phyloP scores from a whole-genome alignment of 148 eudicot species.

The Rhododendron molle region DNA sequence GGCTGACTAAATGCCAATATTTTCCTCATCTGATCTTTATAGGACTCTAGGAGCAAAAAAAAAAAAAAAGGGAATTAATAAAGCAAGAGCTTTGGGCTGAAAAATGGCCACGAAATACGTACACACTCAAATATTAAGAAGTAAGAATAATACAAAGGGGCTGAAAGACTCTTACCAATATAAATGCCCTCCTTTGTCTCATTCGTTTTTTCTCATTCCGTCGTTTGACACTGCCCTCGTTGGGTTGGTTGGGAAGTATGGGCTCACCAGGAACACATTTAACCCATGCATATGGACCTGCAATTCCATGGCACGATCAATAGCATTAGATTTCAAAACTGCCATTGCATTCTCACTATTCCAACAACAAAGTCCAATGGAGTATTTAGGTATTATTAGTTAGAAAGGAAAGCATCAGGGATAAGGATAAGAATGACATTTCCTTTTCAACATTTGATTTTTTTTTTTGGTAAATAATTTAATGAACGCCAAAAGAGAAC shows the following conservation, averaged over 20 bases:
- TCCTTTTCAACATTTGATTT: too few species aligned
- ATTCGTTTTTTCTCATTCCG: slow-evolving; percentile 84
- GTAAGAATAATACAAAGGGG: neutral
- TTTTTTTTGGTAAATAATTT: too few species aligned
- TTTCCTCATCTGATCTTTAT: neutral
- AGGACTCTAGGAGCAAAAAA: too few species aligned
- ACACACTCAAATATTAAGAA: neutral
- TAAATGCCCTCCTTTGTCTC: slow-evolving; percentile 59
- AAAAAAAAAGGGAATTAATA: too few species aligned
- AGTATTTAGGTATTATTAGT: neutral
- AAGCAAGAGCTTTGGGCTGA: neutral
- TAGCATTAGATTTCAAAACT: neutral
- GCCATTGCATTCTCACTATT: neutral
- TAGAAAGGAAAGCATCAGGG: neutral
- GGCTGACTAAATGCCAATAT: too few species aligned
- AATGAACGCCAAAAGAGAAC: too few species aligned
- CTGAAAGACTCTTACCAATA: slow-evolving; percentile 45
- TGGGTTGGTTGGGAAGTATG: slow-evolving; percentile 64
- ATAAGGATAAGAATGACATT: neutral
- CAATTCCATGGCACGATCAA: slow-evolving; percentile 17
- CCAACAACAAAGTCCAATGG: neutral
- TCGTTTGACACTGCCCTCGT: slow-evolving; percentile 79
- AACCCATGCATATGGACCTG: slow-evolving; percentile 95
- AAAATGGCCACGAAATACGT: neutral
- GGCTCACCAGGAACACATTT: slow-evolving; percentile 69